A percentile compares a stretch with the other conserved stretches of the same genome.
phyloP scores from a whole-genome alignment of 2,329 filamentous ascomycete genomes.

The Penicillium sp. region DNA sequence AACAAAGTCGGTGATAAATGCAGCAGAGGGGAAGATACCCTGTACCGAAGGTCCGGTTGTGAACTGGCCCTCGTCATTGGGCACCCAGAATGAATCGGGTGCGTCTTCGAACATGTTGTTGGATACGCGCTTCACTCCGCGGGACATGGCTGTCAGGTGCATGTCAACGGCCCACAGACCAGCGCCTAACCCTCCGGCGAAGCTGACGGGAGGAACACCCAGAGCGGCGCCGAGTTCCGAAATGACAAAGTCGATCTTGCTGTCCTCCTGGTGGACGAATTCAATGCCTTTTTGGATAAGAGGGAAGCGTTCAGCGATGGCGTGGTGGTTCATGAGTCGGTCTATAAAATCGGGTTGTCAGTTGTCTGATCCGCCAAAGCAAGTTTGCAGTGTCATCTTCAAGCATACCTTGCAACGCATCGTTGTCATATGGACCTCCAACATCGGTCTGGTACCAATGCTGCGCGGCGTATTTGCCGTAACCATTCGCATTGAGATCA shows the following conservation, averaged over 20 bases:
- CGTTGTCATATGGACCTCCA: background rate
- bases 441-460: constrained; percentile 14
- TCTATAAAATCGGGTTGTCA: background rate
- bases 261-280: background rate
- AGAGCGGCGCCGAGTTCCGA: constrained; percentile 8
- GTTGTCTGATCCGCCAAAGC: background rate
- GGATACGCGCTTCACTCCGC: constrained; percentile 18
- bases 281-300: background rate
- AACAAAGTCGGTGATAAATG: constrained; percentile 23
- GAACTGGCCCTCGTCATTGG: constrained; percentile 5
- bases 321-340: constrained; percentile 7
- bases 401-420: constrained; percentile 2
- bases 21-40: constrained; percentile 14
- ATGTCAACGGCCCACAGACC: constrained; percentile 16
- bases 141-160: constrained; percentile 17
- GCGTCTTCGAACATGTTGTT: constrained; percentile 19
- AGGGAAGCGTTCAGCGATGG: background rate
- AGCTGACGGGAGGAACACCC: background rate
- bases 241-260: constrained; percentile 8
- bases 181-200: constrained; percentile 10
- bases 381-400: background rate
- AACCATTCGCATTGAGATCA: background rate
- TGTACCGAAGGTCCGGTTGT: constrained; percentile 19
- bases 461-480: constrained; percentile 15
- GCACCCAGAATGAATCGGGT: constrained; percentile 18